phyloP scores from a whole-genome alignment of 2,329 filamentous ascomycete species.

The Aaosphaeria arxii region DNA sequence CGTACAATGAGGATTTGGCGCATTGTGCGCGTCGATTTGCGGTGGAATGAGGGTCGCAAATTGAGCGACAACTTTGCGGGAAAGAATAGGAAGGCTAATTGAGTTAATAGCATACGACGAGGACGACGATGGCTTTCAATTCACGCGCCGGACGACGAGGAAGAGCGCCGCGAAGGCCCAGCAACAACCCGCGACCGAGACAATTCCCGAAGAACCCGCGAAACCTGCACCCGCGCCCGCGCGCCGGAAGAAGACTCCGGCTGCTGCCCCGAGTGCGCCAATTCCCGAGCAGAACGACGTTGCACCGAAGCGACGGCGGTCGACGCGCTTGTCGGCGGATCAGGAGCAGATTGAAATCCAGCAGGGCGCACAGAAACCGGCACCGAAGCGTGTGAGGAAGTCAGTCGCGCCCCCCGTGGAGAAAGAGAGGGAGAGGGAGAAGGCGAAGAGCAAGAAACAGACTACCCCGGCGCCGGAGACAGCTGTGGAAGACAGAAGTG shows the following conservation, averaged over 20 bases:
- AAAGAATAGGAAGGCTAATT: slow-evolving; percentile 7
- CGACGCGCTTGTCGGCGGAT: slow-evolving; percentile 46
- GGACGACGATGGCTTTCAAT: slow-evolving; percentile 48
- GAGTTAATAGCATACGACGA: slow-evolving; percentile 42
- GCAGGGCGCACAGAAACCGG: slow-evolving; percentile 21
- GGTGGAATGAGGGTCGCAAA: background rate
- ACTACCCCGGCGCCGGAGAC: slow-evolving; percentile 24
- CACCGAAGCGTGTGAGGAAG: slow-evolving; percentile 31
- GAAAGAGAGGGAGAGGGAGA: slow-evolving; percentile 1
- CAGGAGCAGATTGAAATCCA: slow-evolving; percentile 31
- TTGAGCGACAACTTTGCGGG: slow-evolving; percentile 1
- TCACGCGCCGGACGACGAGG: slow-evolving; percentile 40
- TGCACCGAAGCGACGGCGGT: slow-evolving; percentile 37
- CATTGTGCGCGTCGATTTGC: background rate
- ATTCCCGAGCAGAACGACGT: slow-evolving; percentile 4
- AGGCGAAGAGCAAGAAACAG: slow-evolving; percentile 16
- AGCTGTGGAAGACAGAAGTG: slow-evolving; percentile 10
- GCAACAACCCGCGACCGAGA: slow-evolving; percentile 21
- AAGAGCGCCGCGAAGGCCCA: slow-evolving; percentile 37
- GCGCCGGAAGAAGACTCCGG: slow-evolving; percentile 29
- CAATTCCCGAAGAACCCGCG: slow-evolving; percentile 24
- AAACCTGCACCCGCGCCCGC: slow-evolving; percentile 17
- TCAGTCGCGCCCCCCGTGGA: slow-evolving; percentile 15
- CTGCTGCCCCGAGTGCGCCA: slow-evolving; percentile 19
- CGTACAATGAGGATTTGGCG: background rate